phyloP scores from a whole-genome alignment of 2,329 filamentous ascomycete species.

The Penicillium paneum region DNA sequence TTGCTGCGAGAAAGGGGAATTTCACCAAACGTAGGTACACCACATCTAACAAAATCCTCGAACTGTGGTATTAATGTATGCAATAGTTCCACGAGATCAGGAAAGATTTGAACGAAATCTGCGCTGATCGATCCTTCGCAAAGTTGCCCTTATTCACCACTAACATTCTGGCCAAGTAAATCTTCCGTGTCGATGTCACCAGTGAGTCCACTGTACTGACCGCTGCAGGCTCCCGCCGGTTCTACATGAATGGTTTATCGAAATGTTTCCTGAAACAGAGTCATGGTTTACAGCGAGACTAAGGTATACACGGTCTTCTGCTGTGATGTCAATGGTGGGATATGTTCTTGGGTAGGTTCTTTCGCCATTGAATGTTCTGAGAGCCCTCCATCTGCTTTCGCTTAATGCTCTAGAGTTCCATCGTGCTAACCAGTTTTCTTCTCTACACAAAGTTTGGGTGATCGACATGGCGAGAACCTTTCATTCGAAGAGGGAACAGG shows the following conservation, averaged over 20 bases:
- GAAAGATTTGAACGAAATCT: constrained; percentile 61
- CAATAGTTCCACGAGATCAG: constrained; percentile 64
- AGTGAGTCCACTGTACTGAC: neutral
- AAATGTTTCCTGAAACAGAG: constrained; percentile 89
- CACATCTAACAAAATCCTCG: neutral
- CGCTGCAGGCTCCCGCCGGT: constrained; percentile 68
- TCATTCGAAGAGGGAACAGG: constrained; percentile 91
- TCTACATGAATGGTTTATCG: constrained; percentile 90
- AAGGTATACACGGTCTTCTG: constrained; percentile 86
- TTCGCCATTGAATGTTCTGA: neutral
- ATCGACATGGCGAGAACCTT: constrained; percentile 96
- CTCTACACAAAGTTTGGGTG: constrained; percentile 61
- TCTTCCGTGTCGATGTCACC: neutral
- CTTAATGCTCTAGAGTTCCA: neutral
- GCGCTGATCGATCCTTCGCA: constrained; percentile 50
- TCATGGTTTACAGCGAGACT: constrained; percentile 88
- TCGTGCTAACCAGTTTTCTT: neutral
- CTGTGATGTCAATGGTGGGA: constrained; percentile 99
- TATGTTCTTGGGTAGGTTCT: constrained; percentile 69
- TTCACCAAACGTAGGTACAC: constrained; percentile 42
- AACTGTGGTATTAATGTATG: constrained; percentile 1
- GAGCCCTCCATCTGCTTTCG: neutral
- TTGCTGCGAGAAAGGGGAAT: constrained; percentile 75
- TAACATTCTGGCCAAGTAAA: constrained; percentile 50
- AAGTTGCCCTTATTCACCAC: constrained; percentile 72